Evolutionary conservation across 768 basidiomycete species (phyloP), one percentile per base, ranked within the genome.

Genomic region (Cystobasidium onofrii): DNA sequence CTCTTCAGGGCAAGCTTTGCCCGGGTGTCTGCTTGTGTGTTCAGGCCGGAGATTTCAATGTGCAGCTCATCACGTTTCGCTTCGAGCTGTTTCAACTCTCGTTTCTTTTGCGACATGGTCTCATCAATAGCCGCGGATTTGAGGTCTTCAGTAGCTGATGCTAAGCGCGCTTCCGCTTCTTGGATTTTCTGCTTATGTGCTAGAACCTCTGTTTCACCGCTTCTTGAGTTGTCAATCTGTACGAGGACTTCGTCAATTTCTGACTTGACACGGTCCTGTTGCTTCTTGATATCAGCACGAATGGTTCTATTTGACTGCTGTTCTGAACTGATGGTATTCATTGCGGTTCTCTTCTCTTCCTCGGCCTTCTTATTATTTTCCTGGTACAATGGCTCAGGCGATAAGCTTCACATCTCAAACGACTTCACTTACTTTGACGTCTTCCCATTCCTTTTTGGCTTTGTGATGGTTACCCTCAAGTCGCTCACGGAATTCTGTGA

Each of bases 1-100:
- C 87, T 84, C 78, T 91, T 90, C 75, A 95, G 78, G 46, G 89
- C 87, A 65, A 97, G 80, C 77, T 86, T 88, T 1, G 93, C 91
- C 54, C 95, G 84, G 0, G 86, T 83, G 67, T 93, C 90, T 0
- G 90, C 88, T 79, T 97, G 92, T 55, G 86, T 78, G 76, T 87
- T 91, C 77, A 96, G 81, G 0, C 84, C 82, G 36, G 86, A 84
- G 50, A 93, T 84, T 75, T 96, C 94, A 0, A 81, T 76, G 69
- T 88, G 90, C 74, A 95, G 82, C 23, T 80, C 80, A 20, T 94
- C 91, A 64, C 89, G 84, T 60, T 84, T 84, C 41, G 86, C 87
- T 74, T 97, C 91, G 63, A 91, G 82, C 29, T 76, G 79, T 41
- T 88, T 85, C n/a, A 84, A 82, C 73, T 85, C 71, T 17, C 74